Conservation (phyloP, 495 filamentous ascomycete genomes). For the Penicillium salamii region DNA sequence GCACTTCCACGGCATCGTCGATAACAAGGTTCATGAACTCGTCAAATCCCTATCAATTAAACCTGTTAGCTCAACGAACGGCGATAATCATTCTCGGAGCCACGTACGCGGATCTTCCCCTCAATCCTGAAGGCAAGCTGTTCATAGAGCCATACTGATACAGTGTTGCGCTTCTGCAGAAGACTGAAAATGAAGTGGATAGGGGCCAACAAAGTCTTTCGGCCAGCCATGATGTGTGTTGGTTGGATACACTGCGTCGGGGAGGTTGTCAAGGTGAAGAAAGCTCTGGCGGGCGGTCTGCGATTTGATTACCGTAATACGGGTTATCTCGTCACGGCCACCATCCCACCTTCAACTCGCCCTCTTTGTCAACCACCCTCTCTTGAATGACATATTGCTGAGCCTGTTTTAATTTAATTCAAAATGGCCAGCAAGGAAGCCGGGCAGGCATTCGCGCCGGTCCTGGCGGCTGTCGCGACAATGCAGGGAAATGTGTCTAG, state of each 20-base stretch:
- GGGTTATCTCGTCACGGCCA: conserved; percentile 31
- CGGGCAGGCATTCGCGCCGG: conserved; percentile 73
- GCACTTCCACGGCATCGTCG: conserved; percentile 92
- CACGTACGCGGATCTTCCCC: conserved; percentile 80
- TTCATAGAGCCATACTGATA: conserved; percentile 96
- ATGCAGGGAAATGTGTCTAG: conserved; percentile 83
- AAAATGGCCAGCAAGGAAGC: conserved; percentile 68
- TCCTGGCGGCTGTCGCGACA: conserved; percentile 82
- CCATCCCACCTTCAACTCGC: conserved; percentile 36
- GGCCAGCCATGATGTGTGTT: conserved; percentile 66
- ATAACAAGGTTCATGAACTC: conserved; percentile 99
- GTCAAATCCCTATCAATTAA: conserved; percentile 78
- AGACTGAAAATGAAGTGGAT: conserved; percentile 99
- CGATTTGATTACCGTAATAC: conserved; percentile 27
- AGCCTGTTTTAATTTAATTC: conserved; percentile 13
- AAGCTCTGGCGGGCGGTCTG: conserved; percentile 25
- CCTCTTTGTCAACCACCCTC: conserved; percentile 8
- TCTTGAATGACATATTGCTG: conserved; percentile 12
- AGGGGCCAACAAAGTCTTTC: conserved; percentile 89
- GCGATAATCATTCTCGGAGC: not conserved
- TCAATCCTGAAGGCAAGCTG: conserved; percentile 91
- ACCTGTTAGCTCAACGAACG: not conserved
- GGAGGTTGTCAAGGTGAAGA: conserved; percentile 4
- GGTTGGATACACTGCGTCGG: conserved; percentile 4
- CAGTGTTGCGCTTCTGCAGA: conserved; percentile 80